Conservation (phyloP, 2,329 filamentous ascomycete genomes). For the Ophiostoma perfectum region DNA sequence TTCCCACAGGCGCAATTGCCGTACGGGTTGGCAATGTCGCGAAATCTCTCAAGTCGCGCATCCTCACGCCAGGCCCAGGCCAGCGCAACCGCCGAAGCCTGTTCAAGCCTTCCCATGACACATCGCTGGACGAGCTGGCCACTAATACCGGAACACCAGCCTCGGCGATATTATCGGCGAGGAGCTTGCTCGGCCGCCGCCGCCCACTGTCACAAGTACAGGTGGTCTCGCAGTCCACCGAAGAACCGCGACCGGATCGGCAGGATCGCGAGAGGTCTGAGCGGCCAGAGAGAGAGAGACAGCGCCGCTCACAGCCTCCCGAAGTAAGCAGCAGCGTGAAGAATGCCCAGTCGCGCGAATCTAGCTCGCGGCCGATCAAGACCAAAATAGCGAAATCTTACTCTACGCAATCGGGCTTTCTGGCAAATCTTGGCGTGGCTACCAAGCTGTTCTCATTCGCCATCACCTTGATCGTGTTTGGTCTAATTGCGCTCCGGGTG, state of each 20-base stretch:
- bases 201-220: slow-evolving; percentile 6
- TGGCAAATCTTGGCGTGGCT: slow-evolving; percentile 4
- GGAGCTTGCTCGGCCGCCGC: slow-evolving; percentile 16
- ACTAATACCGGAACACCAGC: slow-evolving; percentile 12
- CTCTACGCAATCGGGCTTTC: background rate
- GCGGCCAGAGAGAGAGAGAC: slow-evolving; percentile 9
- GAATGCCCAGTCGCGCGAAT: slow-evolving; percentile 1
- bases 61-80: slow-evolving; percentile 20
- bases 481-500: slow-evolving; percentile 23
- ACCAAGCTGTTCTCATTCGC: slow-evolving; percentile 20
- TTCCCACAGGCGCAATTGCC: background rate
- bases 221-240: background rate
- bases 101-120: slow-evolving; percentile 15
- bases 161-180: slow-evolving; percentile 15
- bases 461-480: slow-evolving; percentile 23
- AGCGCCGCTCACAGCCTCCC: background rate
- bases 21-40: background rate
- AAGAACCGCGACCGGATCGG: slow-evolving; percentile 10
- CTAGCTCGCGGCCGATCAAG: slow-evolving; percentile 1
- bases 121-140: slow-evolving; percentile 21
- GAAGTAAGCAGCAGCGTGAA: background rate
- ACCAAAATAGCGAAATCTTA: background rate
- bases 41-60: slow-evolving; percentile 15
- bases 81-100: slow-evolving; percentile 15
- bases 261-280: background rate